These are phyloP conservation scores for Yarrowia sp. DNA, from an alignment of 805 yeast genomes.

Conservation along the genomic window DNA sequence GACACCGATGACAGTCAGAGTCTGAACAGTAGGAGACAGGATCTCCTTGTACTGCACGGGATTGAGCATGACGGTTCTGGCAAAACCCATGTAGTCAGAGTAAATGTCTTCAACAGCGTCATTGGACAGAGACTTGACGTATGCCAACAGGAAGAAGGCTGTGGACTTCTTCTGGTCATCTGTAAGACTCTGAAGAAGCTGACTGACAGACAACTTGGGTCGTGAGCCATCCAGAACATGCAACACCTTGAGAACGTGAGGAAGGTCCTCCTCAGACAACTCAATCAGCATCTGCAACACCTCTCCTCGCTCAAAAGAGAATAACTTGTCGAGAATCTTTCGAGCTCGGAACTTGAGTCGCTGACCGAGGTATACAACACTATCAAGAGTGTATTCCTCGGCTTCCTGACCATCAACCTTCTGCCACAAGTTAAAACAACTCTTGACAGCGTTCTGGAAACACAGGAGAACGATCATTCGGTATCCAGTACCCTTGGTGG, in stretches of 20 bases:
- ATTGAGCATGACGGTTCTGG: constrained; percentile 63
- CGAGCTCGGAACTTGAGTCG: constrained; percentile 74
- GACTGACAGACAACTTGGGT: constrained; percentile 75
- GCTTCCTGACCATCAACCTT: constrained; percentile 59
- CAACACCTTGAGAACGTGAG: constrained; percentile 51
- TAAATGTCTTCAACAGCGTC: constrained; percentile 85
- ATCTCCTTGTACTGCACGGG: constrained; percentile 57
- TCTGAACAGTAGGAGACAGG: constrained; percentile 61
- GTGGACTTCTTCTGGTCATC: constrained; percentile 32
- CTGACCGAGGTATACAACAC: constrained; percentile 58
- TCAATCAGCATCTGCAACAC: constrained; percentile 69
- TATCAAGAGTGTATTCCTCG: constrained; percentile 44
- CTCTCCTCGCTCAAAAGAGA: constrained; percentile 73
- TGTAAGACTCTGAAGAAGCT: constrained; percentile 53
- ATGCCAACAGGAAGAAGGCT: constrained; percentile 61
- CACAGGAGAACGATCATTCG: constrained; percentile 65
- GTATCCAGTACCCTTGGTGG: constrained; percentile 57
- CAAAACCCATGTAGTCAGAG: constrained; percentile 61
- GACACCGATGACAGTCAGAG: constrained; percentile 59
- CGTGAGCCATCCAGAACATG: constrained; percentile 85
- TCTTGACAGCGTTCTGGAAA: constrained; percentile 63
- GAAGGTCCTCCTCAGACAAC: constrained; percentile 42
- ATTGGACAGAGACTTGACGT: constrained; percentile 69
- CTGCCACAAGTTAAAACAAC: constrained; percentile 71
- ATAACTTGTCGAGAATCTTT: constrained; percentile 67